A percentile compares a stretch with the other conserved stretches of the same genome.
phyloP scores from a whole-genome alignment of 1,284 basidiomycete genomes.

The Puccinia horiana region DNA sequence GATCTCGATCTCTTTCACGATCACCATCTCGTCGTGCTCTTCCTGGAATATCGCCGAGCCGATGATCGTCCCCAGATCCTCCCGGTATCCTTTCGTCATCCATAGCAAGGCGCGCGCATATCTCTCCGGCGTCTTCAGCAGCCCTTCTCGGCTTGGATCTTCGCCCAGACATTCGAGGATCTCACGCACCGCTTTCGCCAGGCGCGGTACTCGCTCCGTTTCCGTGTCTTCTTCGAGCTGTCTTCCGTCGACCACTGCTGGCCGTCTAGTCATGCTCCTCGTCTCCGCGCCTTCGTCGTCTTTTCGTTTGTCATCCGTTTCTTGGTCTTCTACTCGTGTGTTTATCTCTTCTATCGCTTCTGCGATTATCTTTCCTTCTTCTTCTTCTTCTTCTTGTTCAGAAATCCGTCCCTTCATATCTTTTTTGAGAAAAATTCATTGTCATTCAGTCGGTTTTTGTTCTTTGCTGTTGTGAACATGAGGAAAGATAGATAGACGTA shows the following conservation, averaged over 20 bases:
- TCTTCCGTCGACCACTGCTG: slow-evolving; percentile 51
- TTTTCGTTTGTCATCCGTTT: neutral
- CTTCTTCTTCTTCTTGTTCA: neutral
- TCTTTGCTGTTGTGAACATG: no score
- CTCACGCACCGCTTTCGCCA: slow-evolving; percentile 81
- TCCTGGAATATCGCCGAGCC: slow-evolving; percentile 98
- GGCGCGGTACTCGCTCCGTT: slow-evolving; percentile 71
- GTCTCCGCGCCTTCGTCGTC: neutral
- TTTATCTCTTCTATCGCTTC: no score
- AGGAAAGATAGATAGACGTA: no score
- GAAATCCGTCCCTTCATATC: no score
- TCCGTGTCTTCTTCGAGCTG: no score
- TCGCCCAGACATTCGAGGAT: slow-evolving; percentile 97
- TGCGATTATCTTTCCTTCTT: no score
- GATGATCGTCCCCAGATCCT: slow-evolving; percentile 90
- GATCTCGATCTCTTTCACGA: slow-evolving; percentile 96
- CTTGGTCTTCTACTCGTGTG: neutral
- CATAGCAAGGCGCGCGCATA: slow-evolving; percentile 97
- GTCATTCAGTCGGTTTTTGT: no score
- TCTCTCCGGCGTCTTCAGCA: slow-evolving; percentile 85
- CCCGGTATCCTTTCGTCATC: slow-evolving; percentile 99
- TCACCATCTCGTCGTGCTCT: slow-evolving; percentile 99
- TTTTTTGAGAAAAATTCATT: no score
- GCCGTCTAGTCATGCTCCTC: neutral
- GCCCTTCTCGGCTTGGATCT: slow-evolving; percentile 90